phyloP scores from a whole-genome alignment of 371 early-diverging fungal species.

The Syncephalastrum monosporum region DNA sequence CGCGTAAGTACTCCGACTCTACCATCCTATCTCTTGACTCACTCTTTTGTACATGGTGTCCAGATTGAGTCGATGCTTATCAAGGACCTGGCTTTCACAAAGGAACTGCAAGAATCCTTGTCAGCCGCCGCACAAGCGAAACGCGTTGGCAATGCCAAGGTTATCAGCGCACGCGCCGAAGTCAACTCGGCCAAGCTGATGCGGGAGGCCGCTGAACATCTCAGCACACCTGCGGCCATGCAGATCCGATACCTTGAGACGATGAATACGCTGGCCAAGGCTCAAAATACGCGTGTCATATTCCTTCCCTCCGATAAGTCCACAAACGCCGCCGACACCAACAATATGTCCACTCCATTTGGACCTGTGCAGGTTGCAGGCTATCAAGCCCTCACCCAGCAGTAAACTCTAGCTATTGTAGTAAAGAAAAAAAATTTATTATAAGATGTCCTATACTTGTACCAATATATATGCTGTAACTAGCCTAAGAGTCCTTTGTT shows the following conservation, averaged over 20 bases:
- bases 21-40: neutral
- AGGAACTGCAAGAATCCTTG: slow-evolving; percentile 78
- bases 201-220: slow-evolving; percentile 85
- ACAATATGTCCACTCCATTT: no score
- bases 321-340: no score
- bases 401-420: no score
- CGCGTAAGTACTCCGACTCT: slow-evolving; percentile 34
- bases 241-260: slow-evolving; percentile 92
- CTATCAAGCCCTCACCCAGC: no score
- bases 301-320: slow-evolving; percentile 53
- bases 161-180: slow-evolving; percentile 90
- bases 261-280: slow-evolving; percentile 67
- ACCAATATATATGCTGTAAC: no score
- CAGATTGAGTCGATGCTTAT: slow-evolving; percentile 79
- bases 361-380: no score
- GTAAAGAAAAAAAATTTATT: no score
- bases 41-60: neutral
- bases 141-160: slow-evolving; percentile 85
- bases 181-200: slow-evolving; percentile 91
- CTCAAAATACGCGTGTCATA: slow-evolving; percentile 58
- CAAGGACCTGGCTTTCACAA: slow-evolving; percentile 82
- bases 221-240: slow-evolving; percentile 74
- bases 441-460: no score
- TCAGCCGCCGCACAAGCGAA: slow-evolving; percentile 91
- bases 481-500: no score